Evolutionary conservation across 139 green algal genomes (phyloP), one percentile per base, ranked within the genome.

Genomic region (Dunaliella sp.): DNA sequence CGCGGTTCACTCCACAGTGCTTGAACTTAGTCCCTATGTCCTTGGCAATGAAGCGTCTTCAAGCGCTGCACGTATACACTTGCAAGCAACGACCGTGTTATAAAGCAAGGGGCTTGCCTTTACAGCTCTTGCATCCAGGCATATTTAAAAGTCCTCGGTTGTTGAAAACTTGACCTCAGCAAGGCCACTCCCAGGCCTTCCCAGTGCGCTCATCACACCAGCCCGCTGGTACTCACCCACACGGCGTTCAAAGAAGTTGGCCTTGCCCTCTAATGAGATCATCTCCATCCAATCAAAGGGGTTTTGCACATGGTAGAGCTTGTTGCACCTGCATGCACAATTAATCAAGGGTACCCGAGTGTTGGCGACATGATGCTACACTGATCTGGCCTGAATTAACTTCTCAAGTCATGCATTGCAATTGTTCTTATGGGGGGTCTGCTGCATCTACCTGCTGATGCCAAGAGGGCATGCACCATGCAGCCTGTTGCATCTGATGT

Each of bases 201-300:
- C 28, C 3, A 37, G 7, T 3, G 16, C 37, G 1, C 24, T 25
- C 80, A 84, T 84, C 26, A 84, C 80, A 36, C 38, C 37, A 38
- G 80, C 80, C 2, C 86, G 86, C 90, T 98, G 96, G 93, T 99
- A 99, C 84, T 98, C 95, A 16, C 95, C 95, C 38, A 99, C 97
- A 28, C 97, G 93, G 84, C 95, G 94, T 91, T 99, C 97, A 84
- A 99, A 99, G 87, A 99, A 99, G 92, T 99, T 99, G 79, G 97
- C 95, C 92, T 96, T 84, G 91, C 91, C 89, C 93, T 98, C 93
- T 59, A 98, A 88, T 38, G 93, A 96, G 78, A 99, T 97, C 57
- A 96, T 89, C 90, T 99, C 96, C 97, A 99, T 99, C 93, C 94
- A 99, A 84, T 98, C 96, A 84, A 99, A 99, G 25, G 97, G 97